Evolutionary conservation across 2,329 filamentous ascomycete species (phyloP).

Genomic region (Neonectria magnoliae): DNA sequence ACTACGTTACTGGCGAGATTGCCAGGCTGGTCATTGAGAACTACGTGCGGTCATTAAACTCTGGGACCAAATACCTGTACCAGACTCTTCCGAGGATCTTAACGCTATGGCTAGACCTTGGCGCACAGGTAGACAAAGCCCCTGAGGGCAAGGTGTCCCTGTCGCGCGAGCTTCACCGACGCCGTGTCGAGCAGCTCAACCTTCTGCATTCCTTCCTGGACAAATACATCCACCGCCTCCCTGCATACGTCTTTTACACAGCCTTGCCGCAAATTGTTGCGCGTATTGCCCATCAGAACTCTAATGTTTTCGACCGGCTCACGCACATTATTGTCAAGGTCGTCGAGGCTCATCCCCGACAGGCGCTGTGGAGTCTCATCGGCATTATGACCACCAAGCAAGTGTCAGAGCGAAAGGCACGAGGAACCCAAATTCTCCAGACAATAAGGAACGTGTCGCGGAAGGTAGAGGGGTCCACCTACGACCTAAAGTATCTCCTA

Average conservation of each 20-base stretch:
- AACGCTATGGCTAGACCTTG: conserved; percentile 94
- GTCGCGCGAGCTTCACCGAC: conserved; percentile 61
- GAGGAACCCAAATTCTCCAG: conserved; percentile 63
- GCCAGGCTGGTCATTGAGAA: conserved; percentile 93
- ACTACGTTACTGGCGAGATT: conserved; percentile 82
- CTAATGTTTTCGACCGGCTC: conserved; percentile 79
- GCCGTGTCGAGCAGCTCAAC: conserved; percentile 72
- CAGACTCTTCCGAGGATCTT: conserved; percentile 92
- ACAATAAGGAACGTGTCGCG: conserved; percentile 58
- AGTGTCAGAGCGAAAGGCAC: conserved; percentile 68
- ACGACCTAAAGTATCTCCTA: conserved; percentile 77
- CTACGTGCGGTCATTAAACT: conserved; percentile 85
- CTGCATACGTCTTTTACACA: conserved; percentile 82
- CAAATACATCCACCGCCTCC: conserved; percentile 79
- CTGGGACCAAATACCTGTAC: conserved; percentile 94
- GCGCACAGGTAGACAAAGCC: conserved; percentile 74
- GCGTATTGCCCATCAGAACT: conserved; percentile 89
- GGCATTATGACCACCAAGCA: conserved; percentile 86
- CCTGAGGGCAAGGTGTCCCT: conserved; percentile 65
- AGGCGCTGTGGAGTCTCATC: conserved; percentile 90
- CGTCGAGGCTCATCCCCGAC: conserved; percentile 86
- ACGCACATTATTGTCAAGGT: conserved; percentile 86
- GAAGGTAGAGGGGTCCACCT: conserved; percentile 60
- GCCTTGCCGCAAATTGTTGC: conserved; percentile 92
- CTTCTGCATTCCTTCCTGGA: conserved; percentile 78